A percentile compares a stretch with the other conserved stretches of the same genome.
Conservation (phyloP, 2,329 filamentous ascomycete species). For the Aureobasidium zeae region DNA sequence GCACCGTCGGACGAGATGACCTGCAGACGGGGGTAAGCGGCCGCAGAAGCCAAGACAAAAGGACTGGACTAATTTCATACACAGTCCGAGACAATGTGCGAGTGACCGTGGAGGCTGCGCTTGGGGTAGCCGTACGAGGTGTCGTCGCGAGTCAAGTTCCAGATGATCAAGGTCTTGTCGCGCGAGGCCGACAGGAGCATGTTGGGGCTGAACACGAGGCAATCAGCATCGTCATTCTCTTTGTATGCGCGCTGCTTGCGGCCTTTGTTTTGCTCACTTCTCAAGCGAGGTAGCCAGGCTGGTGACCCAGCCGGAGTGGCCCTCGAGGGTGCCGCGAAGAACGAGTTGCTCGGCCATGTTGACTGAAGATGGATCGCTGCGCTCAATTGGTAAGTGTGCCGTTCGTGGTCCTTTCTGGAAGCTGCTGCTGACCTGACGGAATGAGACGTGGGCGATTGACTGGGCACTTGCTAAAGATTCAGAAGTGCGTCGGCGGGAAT, state of each 20-base stretch:
- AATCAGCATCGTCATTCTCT: conserved; percentile 24
- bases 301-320: conserved; percentile 99
- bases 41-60: background rate
- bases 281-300: conserved; percentile 96
- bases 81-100: conserved; percentile 99
- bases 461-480: conserved; percentile 10
- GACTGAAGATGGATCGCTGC: conserved; percentile 14
- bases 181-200: conserved; percentile 97
- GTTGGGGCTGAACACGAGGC: conserved; percentile 62
- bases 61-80: conserved; percentile 51
- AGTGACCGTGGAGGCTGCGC: conserved; percentile 97
- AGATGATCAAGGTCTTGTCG: conserved; percentile 99
- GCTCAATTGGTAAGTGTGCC: conserved; percentile 6
- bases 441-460: conserved; percentile 15
- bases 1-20: conserved; percentile 99
- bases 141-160: conserved; percentile 99
- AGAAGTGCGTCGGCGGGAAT: background rate
- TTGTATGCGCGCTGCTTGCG: too few species aligned
- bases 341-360: conserved; percentile 35
- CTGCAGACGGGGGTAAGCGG: conserved; percentile 40
- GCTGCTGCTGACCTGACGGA: conserved; percentile 14
- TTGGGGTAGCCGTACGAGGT: conserved; percentile 98
- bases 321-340: conserved; percentile 45
- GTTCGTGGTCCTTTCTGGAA: background rate
- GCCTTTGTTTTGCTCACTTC: conserved; percentile 69